Conservation (phyloP, 2,329 filamentous ascomycete species). For the Aspergillus niger region DNA sequence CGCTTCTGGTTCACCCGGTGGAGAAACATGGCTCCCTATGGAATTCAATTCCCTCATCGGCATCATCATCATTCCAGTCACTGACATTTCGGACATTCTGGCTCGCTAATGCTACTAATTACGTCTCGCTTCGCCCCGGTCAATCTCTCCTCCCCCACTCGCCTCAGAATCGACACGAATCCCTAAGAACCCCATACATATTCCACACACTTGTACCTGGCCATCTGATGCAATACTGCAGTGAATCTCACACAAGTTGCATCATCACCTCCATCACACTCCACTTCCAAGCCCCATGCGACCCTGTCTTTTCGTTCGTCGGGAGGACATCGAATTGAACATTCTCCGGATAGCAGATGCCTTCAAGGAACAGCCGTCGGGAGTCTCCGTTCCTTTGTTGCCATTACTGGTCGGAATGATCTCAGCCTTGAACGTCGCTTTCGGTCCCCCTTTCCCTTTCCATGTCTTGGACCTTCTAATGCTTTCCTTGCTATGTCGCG, state of each 20-base stretch:
- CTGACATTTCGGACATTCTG: not conserved
- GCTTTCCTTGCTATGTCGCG: conserved; percentile 5
- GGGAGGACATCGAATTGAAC: conserved; percentile 24
- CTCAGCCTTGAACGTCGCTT: not conserved
- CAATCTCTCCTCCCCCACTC: conserved; percentile 9
- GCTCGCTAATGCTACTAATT: conserved; percentile 14
- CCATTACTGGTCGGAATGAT: not conserved
- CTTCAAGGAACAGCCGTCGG: conserved; percentile 13
- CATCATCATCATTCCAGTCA: conserved; percentile 7
- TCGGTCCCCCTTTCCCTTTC: conserved; percentile 10
- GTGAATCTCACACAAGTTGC: conserved; percentile 10
- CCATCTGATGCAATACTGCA: conserved; percentile 15
- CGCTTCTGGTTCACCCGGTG: conserved; percentile 3
- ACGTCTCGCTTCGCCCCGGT: conserved; percentile 19
- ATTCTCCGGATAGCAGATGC: conserved; percentile 19
- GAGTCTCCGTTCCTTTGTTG: conserved; percentile 4
- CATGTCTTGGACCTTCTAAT: conserved; percentile 16
- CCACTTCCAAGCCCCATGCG: conserved; percentile 19
- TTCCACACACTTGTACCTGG: not conserved
- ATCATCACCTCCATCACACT: conserved; percentile 21
- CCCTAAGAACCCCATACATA: conserved; percentile 5
- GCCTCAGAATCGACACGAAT: conserved; percentile 16
- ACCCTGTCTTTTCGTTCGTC: conserved; percentile 16
- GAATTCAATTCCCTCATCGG: conserved; percentile 10
- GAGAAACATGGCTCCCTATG: not conserved